Evolutionary conservation across 257 asterid species (phyloP).

Genomic region (Linderniella brevidens): DNA sequence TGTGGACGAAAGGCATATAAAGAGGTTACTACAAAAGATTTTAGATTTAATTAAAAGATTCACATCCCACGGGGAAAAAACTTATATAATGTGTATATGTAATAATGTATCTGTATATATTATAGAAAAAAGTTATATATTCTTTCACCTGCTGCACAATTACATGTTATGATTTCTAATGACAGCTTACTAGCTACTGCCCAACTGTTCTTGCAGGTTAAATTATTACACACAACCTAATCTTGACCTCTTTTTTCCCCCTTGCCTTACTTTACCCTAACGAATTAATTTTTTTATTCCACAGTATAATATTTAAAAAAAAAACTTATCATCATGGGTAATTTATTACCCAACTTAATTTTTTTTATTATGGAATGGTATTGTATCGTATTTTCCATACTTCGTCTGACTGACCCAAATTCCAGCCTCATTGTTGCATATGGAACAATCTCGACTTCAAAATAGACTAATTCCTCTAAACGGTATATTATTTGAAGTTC

Average conservation of each 20-base stretch:
- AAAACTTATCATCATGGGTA: conserved; percentile 14
- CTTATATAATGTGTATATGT: no score
- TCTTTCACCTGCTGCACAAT: conserved; percentile 42
- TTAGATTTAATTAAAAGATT: no score
- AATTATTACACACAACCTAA: conserved; percentile 52
- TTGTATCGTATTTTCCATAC: no score
- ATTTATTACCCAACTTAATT: no score
- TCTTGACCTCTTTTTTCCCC: conserved; percentile 11
- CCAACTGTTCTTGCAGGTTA: conserved; percentile 58
- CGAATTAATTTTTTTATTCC: no score
- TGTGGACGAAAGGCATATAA: conserved; percentile 14
- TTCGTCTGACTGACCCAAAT: no score
- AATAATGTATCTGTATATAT: background rate
- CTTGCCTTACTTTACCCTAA: conserved; percentile 9
- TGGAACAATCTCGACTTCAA: no score
- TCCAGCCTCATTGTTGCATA: no score
- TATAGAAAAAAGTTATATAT: conserved; percentile 2
- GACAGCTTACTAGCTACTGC: conserved; percentile 45
- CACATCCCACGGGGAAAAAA: no score
- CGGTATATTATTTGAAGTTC: no score
- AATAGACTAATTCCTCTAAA: no score
- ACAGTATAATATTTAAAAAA: background rate
- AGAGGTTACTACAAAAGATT: background rate
- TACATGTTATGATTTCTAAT: conserved; percentile 36
- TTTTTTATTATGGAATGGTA: no score